Evolutionary conservation across 2,329 filamentous ascomycete species (phyloP).

Genomic region (Colletotrichum lupini): DNA sequence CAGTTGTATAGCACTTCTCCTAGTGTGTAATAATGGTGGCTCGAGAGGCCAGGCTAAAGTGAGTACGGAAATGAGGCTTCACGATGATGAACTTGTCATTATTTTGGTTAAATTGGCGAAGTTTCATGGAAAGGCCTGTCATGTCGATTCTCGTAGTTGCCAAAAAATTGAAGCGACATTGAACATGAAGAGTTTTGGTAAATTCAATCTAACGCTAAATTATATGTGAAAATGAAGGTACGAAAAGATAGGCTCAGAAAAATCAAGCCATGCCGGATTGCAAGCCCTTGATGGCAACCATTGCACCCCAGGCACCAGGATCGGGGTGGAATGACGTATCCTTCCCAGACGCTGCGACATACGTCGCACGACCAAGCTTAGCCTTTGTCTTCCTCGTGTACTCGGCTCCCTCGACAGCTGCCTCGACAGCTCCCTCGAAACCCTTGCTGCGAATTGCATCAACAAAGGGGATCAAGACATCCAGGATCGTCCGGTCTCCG

Average conservation of each 20-base stretch:
- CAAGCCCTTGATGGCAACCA: conserved; percentile 62
- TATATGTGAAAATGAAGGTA: not conserved
- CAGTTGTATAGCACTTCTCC: no score
- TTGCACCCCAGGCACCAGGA: conserved; percentile 77
- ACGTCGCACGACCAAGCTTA: conserved; percentile 74
- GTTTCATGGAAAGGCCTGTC: no score
- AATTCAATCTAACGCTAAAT: not conserved
- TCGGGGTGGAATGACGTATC: conserved; percentile 67
- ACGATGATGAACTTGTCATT: no score
- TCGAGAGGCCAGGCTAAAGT: no score
- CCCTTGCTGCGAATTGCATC: conserved; percentile 57
- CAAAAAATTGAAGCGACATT: not conserved
- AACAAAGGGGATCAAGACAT: conserved; percentile 66
- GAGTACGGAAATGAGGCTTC: no score
- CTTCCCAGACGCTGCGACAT: conserved; percentile 66
- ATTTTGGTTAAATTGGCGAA: no score
- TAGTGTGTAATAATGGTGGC: no score
- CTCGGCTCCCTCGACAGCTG: conserved; percentile 70
- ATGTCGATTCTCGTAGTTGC: no score
- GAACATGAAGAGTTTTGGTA: not conserved
- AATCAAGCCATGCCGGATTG: conserved; percentile 36
- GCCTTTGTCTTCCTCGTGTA: conserved; percentile 74
- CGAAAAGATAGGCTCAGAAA: not conserved
- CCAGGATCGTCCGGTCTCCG: conserved; percentile 68
- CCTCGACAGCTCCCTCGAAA: conserved; percentile 66